Evolutionary conservation across 345 rosid species (phyloP).

Genomic region (Boechera divaricarpa): DNA sequence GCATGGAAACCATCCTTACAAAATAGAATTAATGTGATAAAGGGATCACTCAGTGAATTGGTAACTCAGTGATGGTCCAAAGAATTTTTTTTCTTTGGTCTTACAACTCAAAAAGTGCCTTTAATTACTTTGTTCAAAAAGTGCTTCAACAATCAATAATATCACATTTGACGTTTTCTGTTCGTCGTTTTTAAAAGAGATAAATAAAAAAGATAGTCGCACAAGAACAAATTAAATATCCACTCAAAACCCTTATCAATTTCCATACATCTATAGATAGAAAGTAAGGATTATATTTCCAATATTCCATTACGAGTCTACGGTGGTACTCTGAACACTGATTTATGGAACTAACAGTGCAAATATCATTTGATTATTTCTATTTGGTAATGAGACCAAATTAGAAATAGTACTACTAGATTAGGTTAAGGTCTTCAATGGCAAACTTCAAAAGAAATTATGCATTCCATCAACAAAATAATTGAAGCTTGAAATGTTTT

Average conservation of each 20-base stretch:
- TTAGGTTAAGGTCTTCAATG: background rate
- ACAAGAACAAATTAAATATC: constrained; percentile 33
- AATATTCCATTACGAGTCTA: background rate
- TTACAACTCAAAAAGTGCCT: constrained; percentile 36
- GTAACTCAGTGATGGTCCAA: constrained; percentile 28
- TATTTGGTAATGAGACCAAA: background rate
- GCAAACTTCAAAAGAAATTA: background rate
- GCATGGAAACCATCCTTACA: constrained; percentile 4
- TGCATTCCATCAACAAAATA: background rate
- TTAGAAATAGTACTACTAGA: background rate
- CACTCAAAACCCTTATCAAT: constrained; percentile 13
- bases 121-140: constrained; percentile 40
- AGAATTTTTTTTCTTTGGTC: constrained; percentile 10
- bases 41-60: background rate
- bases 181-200: constrained; percentile 40
- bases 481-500: background rate
- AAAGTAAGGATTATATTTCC: background rate
- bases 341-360: background rate
- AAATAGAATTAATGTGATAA: background rate
- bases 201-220: constrained; percentile 30
- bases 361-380: background rate
- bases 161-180: constrained; percentile 44
- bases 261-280: background rate
- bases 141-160: constrained; percentile 32
- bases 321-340: background rate